phyloP scores from a whole-genome alignment of 2,329 filamentous ascomycete species.

The Akanthomyces lecanii region DNA sequence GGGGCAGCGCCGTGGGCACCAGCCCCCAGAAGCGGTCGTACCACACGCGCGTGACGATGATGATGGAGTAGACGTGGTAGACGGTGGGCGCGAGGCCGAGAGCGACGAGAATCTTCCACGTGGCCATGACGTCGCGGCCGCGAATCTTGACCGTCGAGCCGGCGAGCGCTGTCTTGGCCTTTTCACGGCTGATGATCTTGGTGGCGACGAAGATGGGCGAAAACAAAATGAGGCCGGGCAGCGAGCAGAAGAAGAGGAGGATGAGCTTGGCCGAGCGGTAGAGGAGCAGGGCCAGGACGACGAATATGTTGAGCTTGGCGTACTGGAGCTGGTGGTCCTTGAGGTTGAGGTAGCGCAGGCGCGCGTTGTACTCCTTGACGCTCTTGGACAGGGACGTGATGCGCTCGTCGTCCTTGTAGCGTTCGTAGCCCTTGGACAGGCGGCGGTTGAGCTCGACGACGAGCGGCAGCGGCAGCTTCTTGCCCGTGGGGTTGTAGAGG shows the following conservation, averaged over 20 bases:
- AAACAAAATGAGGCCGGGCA: conserved; percentile 85
- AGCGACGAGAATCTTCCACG: conserved; percentile 89
- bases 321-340: conserved; percentile 95
- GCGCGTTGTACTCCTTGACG: conserved; percentile 80
- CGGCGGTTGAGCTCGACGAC: conserved; percentile 92
- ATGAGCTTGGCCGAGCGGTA: conserved; percentile 76
- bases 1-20: conserved; percentile 73
- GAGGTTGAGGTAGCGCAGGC: conserved; percentile 79
- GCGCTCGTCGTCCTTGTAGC: conserved; percentile 85
- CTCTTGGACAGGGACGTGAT: conserved; percentile 71
- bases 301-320: conserved; percentile 73
- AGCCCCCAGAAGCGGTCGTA: conserved; percentile 78
- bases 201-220: conserved; percentile 81
- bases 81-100: conserved; percentile 76
- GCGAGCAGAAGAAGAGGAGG: conserved; percentile 71
- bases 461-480: conserved; percentile 85
- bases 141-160: conserved; percentile 86
- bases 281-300: conserved; percentile 70
- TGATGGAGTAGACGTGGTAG: conserved; percentile 74
- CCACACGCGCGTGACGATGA: conserved; percentile 73
- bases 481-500: conserved; percentile 90
- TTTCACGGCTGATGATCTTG: conserved; percentile 75
- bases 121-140: conserved; percentile 84
- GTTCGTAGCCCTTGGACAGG: conserved; percentile 84
- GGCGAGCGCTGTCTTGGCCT: conserved; percentile 78